phyloP scores from a whole-genome alignment of 331 rosid genomes.

The Prunus yedoensis region DNA sequence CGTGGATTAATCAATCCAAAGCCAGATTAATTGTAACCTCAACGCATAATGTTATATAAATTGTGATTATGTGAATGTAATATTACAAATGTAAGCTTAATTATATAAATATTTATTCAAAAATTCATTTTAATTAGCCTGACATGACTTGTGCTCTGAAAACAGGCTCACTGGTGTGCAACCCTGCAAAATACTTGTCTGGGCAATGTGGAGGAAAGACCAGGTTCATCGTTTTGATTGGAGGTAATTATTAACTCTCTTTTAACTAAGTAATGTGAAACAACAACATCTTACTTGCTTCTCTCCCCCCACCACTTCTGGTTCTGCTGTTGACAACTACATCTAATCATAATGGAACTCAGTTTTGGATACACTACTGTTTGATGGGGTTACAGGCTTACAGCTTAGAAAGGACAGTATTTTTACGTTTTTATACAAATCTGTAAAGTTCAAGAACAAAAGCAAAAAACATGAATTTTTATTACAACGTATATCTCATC shows the following conservation, averaged over 20 bases:
- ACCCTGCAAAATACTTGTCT: conserved; percentile 51
- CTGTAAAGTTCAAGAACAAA: too few relatives aligned
- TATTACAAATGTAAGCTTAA: background rate
- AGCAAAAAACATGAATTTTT: too few relatives aligned
- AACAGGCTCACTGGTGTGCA: conserved; percentile 56
- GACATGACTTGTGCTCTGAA: conserved; percentile 29
- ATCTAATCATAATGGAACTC: too few relatives aligned
- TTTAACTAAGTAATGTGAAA: background rate
- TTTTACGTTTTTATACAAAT: too few relatives aligned
- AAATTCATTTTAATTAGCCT: too few relatives aligned
- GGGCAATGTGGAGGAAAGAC: conserved; percentile 70
- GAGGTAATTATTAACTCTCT: conserved; percentile 53
- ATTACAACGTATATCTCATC: background rate
- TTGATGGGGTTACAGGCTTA: too few relatives aligned
- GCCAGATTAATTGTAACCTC: background rate
- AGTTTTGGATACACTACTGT: too few relatives aligned
- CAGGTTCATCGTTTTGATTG: conserved; percentile 60
- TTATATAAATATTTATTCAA: too few relatives aligned
- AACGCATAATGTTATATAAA: too few relatives aligned
- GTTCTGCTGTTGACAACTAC: too few relatives aligned
- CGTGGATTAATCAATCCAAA: background rate
- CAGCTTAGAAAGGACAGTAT: too few relatives aligned
- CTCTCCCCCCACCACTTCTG: too few relatives aligned
- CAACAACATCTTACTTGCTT: background rate
- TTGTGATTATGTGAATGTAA: background rate